Evolutionary conservation across 2,329 filamentous ascomycete genomes (phyloP).

Genomic region (Ilyonectria destructans): DNA sequence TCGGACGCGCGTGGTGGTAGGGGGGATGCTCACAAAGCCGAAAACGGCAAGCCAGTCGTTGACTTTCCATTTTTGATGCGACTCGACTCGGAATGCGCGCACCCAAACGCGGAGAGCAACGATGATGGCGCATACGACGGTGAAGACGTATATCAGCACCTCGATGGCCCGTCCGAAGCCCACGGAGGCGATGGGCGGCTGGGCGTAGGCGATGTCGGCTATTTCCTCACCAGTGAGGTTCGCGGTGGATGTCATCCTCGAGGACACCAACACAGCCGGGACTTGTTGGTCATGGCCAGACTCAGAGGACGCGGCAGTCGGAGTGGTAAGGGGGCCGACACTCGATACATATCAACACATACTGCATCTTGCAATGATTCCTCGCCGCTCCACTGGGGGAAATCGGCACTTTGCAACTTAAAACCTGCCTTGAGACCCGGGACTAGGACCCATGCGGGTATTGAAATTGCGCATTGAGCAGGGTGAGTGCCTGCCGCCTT

Average conservation of each 20-base stretch:
- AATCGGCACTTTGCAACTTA: neutral
- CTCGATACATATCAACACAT: constrained; percentile 2
- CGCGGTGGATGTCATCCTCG: constrained; percentile 25
- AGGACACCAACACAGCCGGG: neutral
- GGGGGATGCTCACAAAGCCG: constrained; percentile 32
- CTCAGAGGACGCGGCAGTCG: neutral
- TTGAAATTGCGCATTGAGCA: neutral
- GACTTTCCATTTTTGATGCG: constrained; percentile 26
- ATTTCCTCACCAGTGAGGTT: constrained; percentile 30
- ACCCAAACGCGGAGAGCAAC: constrained; percentile 22
- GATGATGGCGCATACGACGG: constrained; percentile 23
- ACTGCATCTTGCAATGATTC: neutral
- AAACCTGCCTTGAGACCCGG: neutral
- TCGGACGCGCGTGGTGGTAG: neutral
- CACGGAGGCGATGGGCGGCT: constrained; percentile 19
- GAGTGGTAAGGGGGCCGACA: neutral
- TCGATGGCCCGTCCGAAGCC: constrained; percentile 23
- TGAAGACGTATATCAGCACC: constrained; percentile 30
- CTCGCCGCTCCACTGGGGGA: neutral
- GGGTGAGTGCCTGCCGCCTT: neutral
- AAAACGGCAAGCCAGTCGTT: constrained; percentile 33
- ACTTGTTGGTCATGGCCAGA: constrained; percentile 2
- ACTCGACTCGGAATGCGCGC: constrained; percentile 10
- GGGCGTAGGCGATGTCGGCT: constrained; percentile 25
- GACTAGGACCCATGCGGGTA: neutral